Evolutionary conservation across 2,329 filamentous ascomycete genomes (phyloP).

Genomic region (Aureobasidium sp.): DNA sequence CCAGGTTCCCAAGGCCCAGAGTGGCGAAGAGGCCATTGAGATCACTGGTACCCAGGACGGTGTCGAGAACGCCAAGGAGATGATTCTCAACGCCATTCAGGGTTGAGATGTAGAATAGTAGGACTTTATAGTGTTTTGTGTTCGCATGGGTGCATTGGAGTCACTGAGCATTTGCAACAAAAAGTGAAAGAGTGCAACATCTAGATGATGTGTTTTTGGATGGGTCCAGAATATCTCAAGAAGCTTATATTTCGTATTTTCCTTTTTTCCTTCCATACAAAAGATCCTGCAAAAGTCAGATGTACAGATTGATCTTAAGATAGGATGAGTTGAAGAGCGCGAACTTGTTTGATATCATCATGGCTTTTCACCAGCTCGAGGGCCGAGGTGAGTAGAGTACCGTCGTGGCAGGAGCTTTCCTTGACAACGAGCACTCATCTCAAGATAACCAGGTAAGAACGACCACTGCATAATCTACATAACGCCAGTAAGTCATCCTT

Average conservation of each 20-base stretch:
- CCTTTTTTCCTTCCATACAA: neutral
- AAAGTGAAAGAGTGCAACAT: conserved; percentile 4
- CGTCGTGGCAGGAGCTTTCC: neutral
- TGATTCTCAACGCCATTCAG: conserved; percentile 67
- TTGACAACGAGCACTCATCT: too few relatives aligned
- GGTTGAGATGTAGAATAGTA: neutral
- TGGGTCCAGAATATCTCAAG: conserved; percentile 4
- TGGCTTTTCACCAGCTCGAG: neutral
- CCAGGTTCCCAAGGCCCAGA: conserved; percentile 84
- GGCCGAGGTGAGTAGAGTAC: neutral
- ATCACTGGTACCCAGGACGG: conserved; percentile 83
- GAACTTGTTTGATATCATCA: neutral
- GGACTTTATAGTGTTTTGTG: neutral
- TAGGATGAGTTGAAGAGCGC: neutral
- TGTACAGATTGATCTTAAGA: neutral
- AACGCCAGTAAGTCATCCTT: too few relatives aligned
- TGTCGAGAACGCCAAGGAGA: conserved; percentile 86
- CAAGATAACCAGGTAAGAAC: neutral
- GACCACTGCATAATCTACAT: neutral
- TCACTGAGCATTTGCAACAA: conserved; percentile 16
- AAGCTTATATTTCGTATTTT: conserved; percentile 14
- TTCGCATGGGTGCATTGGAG: conserved; percentile 17
- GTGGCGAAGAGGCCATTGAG: conserved; percentile 84
- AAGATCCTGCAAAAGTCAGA: neutral
- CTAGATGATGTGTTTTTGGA: conserved; percentile 15